Evolutionary conservation across 805 yeast genomes (phyloP).

Genomic region (Ogataea dorogensis): DNA sequence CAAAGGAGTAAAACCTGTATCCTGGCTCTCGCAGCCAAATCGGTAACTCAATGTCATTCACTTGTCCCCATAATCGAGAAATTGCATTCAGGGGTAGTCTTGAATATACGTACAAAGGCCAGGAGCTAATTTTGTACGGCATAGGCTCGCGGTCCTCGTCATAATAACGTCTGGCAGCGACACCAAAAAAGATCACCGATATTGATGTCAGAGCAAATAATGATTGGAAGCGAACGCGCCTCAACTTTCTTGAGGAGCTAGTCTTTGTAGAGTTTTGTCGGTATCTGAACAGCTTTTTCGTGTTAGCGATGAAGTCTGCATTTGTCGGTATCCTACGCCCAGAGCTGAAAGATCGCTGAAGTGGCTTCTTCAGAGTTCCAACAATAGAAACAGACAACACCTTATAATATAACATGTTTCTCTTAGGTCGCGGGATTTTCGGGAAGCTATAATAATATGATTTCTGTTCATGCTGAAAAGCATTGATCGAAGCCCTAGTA

Average conservation of each 20-base stretch:
- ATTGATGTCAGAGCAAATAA: slow-evolving; percentile 58
- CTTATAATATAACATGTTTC: slow-evolving; percentile 50
- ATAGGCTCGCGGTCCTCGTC: slow-evolving; percentile 21
- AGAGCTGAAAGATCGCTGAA: slow-evolving; percentile 15
- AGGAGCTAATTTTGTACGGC: slow-evolving; percentile 62
- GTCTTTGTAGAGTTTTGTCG: slow-evolving; percentile 13
- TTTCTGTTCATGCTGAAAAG: slow-evolving; percentile 19
- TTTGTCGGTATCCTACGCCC: slow-evolving; percentile 7
- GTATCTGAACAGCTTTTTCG: slow-evolving; percentile 26
- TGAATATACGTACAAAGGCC: slow-evolving; percentile 88
- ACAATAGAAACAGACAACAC: slow-evolving; percentile 23
- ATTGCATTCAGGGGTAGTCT: slow-evolving; percentile 88
- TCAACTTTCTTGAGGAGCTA: slow-evolving; percentile 9
- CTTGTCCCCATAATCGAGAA: slow-evolving; percentile 92
- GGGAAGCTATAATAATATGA: slow-evolving; percentile 44
- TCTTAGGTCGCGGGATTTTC: slow-evolving; percentile 54
- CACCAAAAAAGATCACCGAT: slow-evolving; percentile 52
- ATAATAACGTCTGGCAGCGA: slow-evolving; percentile 41
- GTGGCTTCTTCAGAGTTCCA: slow-evolving; percentile 24
- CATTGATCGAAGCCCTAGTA: slow-evolving; percentile 26
- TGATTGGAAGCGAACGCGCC: slow-evolving; percentile 26
- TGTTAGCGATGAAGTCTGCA: slow-evolving; percentile 24
- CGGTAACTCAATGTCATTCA: slow-evolving; percentile 82
- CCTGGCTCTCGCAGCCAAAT: slow-evolving; percentile 85
- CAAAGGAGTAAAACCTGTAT: slow-evolving; percentile 67